Percentiles rank a stretch among this genome's conserved stretches.
These are phyloP conservation scores for Auricularia cornea DNA, from an alignment of 768 basidiomycete genomes.

Conservation along the genomic window DNA sequence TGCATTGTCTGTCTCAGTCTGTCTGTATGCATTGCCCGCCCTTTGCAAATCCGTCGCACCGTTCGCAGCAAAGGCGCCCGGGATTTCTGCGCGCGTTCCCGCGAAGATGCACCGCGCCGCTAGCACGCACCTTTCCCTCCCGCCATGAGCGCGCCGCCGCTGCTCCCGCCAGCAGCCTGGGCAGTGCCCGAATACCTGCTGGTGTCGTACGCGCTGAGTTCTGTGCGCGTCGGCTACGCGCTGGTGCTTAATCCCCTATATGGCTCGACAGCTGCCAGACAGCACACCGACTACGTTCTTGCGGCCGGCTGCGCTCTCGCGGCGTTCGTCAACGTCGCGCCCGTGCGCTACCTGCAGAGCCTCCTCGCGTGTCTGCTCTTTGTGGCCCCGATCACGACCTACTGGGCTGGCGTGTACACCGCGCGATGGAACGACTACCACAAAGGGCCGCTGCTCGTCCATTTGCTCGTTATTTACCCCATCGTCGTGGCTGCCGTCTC, in stretches of 20 bases:
- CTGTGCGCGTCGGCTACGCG: neutral
- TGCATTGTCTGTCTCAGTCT: no score
- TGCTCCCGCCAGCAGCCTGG: neutral
- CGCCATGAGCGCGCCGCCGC: neutral
- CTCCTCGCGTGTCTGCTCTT: conserved; percentile 34
- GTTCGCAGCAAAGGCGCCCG: no score
- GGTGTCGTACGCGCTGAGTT: neutral
- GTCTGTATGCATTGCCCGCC: no score
- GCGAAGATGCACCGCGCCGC: no score
- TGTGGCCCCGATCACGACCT: conserved; percentile 51
- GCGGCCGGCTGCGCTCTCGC: neutral
- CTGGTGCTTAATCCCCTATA: neutral
- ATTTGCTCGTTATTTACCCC: conserved; percentile 48
- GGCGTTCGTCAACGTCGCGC: neutral
- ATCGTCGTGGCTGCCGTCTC: conserved; percentile 44
- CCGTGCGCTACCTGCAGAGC: conserved; percentile 19
- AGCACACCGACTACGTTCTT: neutral
- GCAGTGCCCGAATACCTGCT: neutral
- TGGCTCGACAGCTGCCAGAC: neutral
- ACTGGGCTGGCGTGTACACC: conserved; percentile 56
- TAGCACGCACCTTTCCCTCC: neutral
- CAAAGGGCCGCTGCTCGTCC: conserved; percentile 52
- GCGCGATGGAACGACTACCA: conserved; percentile 44
- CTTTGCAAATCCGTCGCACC: no score
- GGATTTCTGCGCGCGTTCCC: no score